Evolutionary conservation across 1,284 basidiomycete genomes (phyloP).

Genomic region (Polyporus tsugae): DNA sequence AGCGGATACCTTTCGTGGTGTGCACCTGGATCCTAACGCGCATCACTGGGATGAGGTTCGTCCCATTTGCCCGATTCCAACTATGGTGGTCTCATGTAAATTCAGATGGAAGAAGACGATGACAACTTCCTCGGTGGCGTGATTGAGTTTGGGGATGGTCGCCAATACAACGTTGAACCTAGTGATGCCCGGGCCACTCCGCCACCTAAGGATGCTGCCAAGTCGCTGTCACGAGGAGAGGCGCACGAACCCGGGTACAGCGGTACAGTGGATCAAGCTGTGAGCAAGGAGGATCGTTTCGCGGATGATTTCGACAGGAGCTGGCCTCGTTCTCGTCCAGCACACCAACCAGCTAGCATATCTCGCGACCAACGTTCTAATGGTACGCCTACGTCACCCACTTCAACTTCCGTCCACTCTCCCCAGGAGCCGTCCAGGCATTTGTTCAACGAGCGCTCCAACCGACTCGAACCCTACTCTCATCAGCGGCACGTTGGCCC

Average conservation of each 20-base stretch:
- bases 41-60: conserved; percentile 97
- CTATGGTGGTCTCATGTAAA: conserved; percentile 12
- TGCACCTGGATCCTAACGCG: conserved; percentile 90
- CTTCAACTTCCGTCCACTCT: conserved; percentile 54
- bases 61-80: conserved; percentile 29
- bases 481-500: conserved; percentile 47
- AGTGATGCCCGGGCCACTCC: conserved; percentile 43
- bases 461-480: conserved; percentile 81
- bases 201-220: conserved; percentile 26
- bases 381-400: conserved; percentile 44
- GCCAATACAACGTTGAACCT: conserved; percentile 82
- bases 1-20: conserved; percentile 91
- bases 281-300: conserved; percentile 82
- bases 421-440: conserved; percentile 66
- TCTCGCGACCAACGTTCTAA: conserved; percentile 52
- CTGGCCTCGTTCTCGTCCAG: conserved; percentile 76
- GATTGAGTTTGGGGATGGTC: conserved; percentile 93
- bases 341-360: conserved; percentile 46
- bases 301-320: conserved; percentile 92
- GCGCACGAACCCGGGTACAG: conserved; percentile 19
- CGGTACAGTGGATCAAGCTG: conserved; percentile 44
- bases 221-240: conserved; percentile 21
- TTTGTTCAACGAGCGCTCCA: conserved; percentile 91
- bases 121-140: conserved; percentile 89
- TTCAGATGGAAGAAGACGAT: conserved; percentile 88